Evolutionary conservation across 2,329 filamentous ascomycete genomes (phyloP), one percentile per base, ranked within the genome.

Genomic region (Verticillium isaacii): DNA sequence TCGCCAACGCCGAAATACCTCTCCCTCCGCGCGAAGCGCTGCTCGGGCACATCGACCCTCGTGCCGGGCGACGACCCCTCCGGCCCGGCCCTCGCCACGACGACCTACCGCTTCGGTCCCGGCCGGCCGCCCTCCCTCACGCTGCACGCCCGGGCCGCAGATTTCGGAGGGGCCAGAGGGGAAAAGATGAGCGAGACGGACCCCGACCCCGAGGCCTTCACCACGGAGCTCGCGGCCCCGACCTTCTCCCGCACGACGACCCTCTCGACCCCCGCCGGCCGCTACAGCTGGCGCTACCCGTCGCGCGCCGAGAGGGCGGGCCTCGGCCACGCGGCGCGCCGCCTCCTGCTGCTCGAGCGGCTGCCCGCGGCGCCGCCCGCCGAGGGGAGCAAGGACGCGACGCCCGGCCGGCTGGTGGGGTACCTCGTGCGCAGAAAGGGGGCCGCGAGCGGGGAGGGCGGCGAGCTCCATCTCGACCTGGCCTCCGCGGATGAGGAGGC

Each of bases 101-200:
- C 85, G 0, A 79, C 77, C 3, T 88, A 88, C 71, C 81, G 79
- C 65, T 86, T 82, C 67, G 85, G 85, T 0, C 84, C 84, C 1
- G 77, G 77, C 50, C 77, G 78, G 2, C 77, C 82, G 7, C 85
- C 85, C 3, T 71, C 77, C 54, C 72, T 89, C 29, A 67, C 69
- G 2, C 63, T 77, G 25, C 61, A 23, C 65, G 62, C 56, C 14
- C 36, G 25, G 50, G 17, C 41, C n/a, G 70, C 71, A 12, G 66
- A 72, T 9, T 67, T 69, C 45, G 67, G 71, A 19, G 62, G 58
- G 6, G 60, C 69, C 45, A 66, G 71, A 19, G 62, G 58, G 6
- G 60, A 39, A 5, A 50, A 3, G 70, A 66, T 60, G 1, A 5
- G 29, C 29, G 29, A 29, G 29, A 29, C 29, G 29, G 5, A 29